phyloP scores from a whole-genome alignment of 257 asterid species.

The Ilex aquifolium region DNA sequence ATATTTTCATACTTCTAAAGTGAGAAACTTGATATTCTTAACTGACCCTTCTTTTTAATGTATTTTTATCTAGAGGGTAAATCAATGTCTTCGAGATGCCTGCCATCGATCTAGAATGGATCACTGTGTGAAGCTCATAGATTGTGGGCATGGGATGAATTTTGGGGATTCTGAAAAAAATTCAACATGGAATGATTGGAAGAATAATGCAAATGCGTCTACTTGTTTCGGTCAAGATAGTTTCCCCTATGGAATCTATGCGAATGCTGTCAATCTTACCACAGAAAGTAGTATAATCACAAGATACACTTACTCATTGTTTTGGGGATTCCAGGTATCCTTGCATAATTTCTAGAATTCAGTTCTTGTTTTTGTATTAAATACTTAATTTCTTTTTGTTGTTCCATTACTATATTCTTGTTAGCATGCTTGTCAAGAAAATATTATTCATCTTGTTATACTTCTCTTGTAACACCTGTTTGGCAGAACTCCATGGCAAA shows the following conservation, averaged over 20 bases:
- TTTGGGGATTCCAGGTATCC: conserved; percentile 98
- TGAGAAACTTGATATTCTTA: not conserved
- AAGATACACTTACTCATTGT: conserved; percentile 75
- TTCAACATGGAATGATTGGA: conserved; percentile 49
- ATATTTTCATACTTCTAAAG: too few species aligned
- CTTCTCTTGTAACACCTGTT: not conserved
- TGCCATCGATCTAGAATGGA: conserved; percentile 33
- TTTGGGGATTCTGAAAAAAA: conserved; percentile 8
- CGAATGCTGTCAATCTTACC: conserved; percentile 57
- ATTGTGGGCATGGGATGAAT: conserved; percentile 55
- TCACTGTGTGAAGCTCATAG: conserved; percentile 46
- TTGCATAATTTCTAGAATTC: not conserved
- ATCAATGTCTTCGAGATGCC: conserved; percentile 76
- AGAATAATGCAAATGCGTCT: conserved; percentile 38
- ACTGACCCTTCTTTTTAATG: conserved; percentile 8
- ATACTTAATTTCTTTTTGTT: too few species aligned
- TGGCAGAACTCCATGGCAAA: not conserved
- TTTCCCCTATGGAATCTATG: conserved; percentile 65
- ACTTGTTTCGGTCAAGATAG: conserved; percentile 55
- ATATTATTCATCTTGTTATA: not conserved
- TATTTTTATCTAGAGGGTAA: conserved; percentile 55
- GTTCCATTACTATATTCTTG: too few species aligned
- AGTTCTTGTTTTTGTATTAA: too few species aligned
- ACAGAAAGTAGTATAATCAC: conserved; percentile 27
- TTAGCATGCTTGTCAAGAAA: not conserved